phyloP scores from a whole-genome alignment of 225 moss, liverwort and hornwort species.

The Thuidium tamariscinum region DNA sequence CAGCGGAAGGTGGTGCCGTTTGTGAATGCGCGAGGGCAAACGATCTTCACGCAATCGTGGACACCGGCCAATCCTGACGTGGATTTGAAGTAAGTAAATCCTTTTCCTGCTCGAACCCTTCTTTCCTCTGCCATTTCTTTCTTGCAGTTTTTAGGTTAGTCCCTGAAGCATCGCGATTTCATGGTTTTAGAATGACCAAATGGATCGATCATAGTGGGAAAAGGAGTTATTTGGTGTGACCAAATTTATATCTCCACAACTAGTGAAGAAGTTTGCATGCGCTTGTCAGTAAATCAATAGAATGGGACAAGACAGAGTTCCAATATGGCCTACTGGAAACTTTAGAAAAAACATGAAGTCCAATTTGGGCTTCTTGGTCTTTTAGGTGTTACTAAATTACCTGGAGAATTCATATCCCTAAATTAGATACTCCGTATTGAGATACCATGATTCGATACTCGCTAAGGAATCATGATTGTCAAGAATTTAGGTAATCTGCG shows the following conservation, averaged over 20 bases:
- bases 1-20: constrained; percentile 56
- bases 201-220: background rate
- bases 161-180: background rate
- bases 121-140: background rate
- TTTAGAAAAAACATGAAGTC: background rate
- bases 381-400: background rate
- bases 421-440: background rate
- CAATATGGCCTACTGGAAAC: background rate
- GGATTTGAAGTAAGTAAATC: constrained; percentile 38
- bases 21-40: constrained; percentile 72
- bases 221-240: too few relatives aligned
- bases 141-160: background rate
- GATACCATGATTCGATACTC: background rate
- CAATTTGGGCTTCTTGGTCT: background rate
- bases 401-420: background rate
- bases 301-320: background rate
- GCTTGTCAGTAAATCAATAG: background rate
- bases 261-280: background rate
- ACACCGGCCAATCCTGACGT: constrained; percentile 27
- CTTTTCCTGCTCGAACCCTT: background rate
- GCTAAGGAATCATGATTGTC: background rate
- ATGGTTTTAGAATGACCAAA: background rate
- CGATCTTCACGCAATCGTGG: constrained; percentile 85
- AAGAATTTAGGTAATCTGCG: background rate
- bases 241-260: background rate